Evolutionary conservation across 495 filamentous ascomycete genomes (phyloP), one percentile per base, ranked within the genome.

Genomic region (Xylaria castorea): DNA sequence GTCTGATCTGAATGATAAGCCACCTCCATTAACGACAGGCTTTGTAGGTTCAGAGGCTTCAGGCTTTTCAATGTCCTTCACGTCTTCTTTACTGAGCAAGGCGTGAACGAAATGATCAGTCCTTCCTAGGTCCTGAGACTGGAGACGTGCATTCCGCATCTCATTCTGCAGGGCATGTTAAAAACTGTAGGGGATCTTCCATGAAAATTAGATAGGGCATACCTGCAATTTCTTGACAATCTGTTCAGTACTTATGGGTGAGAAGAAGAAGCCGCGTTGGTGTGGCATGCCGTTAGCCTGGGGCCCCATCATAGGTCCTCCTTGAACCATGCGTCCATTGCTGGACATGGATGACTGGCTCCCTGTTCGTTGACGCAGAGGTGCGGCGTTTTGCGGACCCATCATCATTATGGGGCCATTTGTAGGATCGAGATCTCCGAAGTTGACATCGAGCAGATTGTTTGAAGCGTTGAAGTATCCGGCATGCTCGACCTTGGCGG

Each of bases 151-250:
- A 73, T 90, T 89, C 77, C 92, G 93, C 85, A 98, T 90, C 80
- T 99, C 96, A 74, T 87, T 85, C 96, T 99, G 66, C 14, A 63
- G 27, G 16, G 48, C 14, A 16, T 9, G 68, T 78, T 74, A 66
- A 64, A 30, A 27, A 42, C 16, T 8, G 9, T 30, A 32, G 34
- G 3, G 51, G 63, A 74, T 65, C 73, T 69, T 32, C 68, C 65
- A 67, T 71, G 72, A 30, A 27, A 20, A 60, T 48, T 27, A 30
- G 22, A 20, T 36, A 36, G 22, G 32, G 85, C 93, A 87, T 88
- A 98, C 96, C 74, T 93, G 93, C 55, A 99, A 88, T 78, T 91
- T 92, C 80, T 98, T 98, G 42, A 97, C 93, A 48, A 99, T 93
- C 73, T 97, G 93, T 76, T 99, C 96, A 65, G 97, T 94, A 12